A percentile compares a stretch with the other conserved stretches of the same genome.
Evolutionary conservation across 2,329 filamentous ascomycete genomes (phyloP).

Genomic region (Myriosclerotinia scirpicola): DNA sequence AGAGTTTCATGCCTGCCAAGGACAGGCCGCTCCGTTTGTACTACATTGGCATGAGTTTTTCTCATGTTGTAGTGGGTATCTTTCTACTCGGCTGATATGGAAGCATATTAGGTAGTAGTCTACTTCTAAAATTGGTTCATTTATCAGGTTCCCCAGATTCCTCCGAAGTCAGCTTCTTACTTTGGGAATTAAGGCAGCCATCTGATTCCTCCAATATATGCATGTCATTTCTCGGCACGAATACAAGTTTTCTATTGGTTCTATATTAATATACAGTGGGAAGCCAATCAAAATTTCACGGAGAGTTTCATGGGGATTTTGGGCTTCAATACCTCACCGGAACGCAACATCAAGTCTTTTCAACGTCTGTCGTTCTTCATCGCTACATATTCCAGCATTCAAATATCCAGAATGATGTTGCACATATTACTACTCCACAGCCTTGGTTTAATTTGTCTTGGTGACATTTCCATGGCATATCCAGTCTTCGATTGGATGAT

Average conservation of each 20-base stretch:
- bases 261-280: not conserved
- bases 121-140: not conserved
- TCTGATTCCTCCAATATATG: slow-evolving; percentile 9
- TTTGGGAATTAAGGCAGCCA: not conserved
- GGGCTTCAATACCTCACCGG: not conserved
- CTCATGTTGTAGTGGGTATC: not conserved
- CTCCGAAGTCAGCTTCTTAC: not conserved
- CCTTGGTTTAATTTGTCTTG: not conserved
- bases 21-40: not conserved
- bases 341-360: not conserved
- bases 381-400: not conserved
- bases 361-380: not conserved
- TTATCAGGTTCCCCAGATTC: not conserved
- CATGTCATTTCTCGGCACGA: not conserved
- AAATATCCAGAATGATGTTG: not conserved
- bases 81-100: not conserved
- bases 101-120: not conserved
- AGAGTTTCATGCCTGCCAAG: not conserved
- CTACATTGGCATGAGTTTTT: slow-evolving; percentile 2
- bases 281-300: not conserved
- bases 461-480: not conserved
- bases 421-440: not conserved
- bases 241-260: not conserved
- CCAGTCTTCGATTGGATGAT: not conserved
- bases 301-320: not conserved